phyloP scores from a whole-genome alignment of 163 green algal genomes.

The Picocystis sp. region DNA sequence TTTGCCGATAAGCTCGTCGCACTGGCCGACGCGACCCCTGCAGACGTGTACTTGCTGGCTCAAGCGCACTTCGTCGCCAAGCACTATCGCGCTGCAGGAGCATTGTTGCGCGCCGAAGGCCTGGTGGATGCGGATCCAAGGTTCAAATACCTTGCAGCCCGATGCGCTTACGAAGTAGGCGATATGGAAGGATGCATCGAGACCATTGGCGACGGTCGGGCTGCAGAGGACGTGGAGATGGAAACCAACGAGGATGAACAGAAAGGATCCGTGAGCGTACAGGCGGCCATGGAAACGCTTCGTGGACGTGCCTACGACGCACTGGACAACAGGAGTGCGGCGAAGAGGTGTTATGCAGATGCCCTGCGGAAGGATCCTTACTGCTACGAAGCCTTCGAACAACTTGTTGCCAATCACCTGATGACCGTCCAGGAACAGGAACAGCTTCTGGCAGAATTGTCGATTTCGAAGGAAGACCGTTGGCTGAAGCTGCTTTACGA shows the following conservation, averaged over 20 bases:
- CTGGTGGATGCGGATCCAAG: conserved; percentile 38
- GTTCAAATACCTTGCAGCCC: conserved; percentile 73
- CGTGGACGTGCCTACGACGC: conserved; percentile 56
- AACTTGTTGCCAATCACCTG: conserved; percentile 59
- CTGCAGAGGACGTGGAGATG: conserved; percentile 1
- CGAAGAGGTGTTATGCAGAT: conserved; percentile 13
- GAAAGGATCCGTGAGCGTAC: neutral
- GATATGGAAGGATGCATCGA: conserved; percentile 1
- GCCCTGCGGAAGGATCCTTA: conserved; percentile 49
- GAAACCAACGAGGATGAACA: conserved; percentile 5
- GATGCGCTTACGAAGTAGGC: conserved; percentile 26
- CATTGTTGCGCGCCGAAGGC: conserved; percentile 31
- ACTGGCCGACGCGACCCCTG: conserved; percentile 32
- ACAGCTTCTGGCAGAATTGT: conserved; percentile 37
- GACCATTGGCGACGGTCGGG: neutral
- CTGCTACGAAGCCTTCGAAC: conserved; percentile 75
- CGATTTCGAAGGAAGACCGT: conserved; percentile 26
- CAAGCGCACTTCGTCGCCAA: conserved; percentile 52
- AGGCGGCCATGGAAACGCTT: conserved; percentile 54
- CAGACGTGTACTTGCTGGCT: conserved; percentile 63
- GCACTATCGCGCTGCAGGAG: conserved; percentile 45
- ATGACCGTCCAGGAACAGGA: conserved; percentile 58
- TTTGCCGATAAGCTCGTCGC: conserved; percentile 87
- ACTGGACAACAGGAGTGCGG: conserved; percentile 48
- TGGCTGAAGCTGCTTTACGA: conserved; percentile 70